These are phyloP conservation scores for Nowakowskiella sp. DNA, from an alignment of 192 early-diverging fungal genomes.

Conservation along the genomic window DNA sequence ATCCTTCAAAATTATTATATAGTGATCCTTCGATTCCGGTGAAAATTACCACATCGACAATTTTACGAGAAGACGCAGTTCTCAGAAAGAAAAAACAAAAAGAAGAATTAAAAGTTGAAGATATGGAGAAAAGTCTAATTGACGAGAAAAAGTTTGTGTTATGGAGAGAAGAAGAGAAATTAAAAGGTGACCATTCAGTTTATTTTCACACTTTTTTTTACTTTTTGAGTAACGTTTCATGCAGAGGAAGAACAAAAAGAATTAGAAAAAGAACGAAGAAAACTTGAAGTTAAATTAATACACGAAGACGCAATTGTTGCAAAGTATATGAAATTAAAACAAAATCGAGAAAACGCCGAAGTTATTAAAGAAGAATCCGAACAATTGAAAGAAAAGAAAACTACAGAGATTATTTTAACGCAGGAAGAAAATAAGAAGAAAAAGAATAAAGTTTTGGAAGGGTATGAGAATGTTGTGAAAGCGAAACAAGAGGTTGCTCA, in stretches of 20 bases:
- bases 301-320: constrained; percentile 45
- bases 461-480: constrained; percentile 31
- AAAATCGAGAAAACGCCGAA: constrained; percentile 34
- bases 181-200: not conserved
- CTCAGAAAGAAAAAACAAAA: constrained; percentile 22
- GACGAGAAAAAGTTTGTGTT: constrained; percentile 30
- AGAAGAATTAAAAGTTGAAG: constrained; percentile 19
- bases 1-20: constrained; percentile 12
- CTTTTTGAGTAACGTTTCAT: not conserved
- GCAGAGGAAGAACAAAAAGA: constrained; percentile 31
- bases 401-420: no score
- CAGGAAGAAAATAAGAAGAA: constrained; percentile 30
- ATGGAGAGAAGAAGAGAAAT: constrained; percentile 25
- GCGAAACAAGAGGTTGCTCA: constrained; percentile 33
- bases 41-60: constrained; percentile 42
- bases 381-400: no score
- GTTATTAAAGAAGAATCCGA: no score
- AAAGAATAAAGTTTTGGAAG: constrained; percentile 37
- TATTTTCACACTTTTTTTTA: constrained; percentile 2
- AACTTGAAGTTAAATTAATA: constrained; percentile 40
- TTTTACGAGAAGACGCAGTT: constrained; percentile 43
- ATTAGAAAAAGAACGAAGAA: constrained; percentile 32
- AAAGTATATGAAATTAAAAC: constrained; percentile 27
- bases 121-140: constrained; percentile 29
- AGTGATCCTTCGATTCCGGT: no score